Base-by-base conservation (phyloP, 1,284 basidiomycete species). In the Fereydounia khargensis region DNA sequence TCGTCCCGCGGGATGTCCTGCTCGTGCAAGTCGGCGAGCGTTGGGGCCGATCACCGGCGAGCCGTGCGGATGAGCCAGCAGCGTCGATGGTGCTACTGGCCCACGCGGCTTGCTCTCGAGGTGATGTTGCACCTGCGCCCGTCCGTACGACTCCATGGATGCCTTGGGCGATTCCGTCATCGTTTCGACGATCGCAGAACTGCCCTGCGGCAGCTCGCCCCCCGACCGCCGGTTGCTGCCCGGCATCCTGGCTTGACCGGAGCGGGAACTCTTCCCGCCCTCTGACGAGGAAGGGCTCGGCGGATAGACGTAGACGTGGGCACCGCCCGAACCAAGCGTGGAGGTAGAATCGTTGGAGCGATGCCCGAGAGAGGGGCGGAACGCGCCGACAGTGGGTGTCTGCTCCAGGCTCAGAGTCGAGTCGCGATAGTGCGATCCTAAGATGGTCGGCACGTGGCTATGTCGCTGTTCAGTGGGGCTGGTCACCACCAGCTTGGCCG, bases 301-400 rank as follows among this genome's bases (percentile, higher is more conserved):
- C 3, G 67, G 67, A 30, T 67, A 69, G 25, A 69, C 65, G 37
- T 65, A 67, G 43, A 69, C 65, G 28, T 58, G 63, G 10, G 62
- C 62, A 4, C 43, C 45, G 9, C 39, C 43, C n/a, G 51, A 49
- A 31, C 52, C 56, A 8, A 57, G 42, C 14, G 61, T 60, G 2
- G 53, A 52, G 7, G 47, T 45, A 8, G 61, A 60, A 1, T 58
- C 43, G 14, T 47, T 57, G 25, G 33, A 31, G 22, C 47, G 48
- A 19, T 54, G 57, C 17, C 57, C 57, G 4, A 55, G 52, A 13
- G 46, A 37, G 14, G 52, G 7, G 16, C 19, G 31, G 6, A 52
- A 34, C 42, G 28, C n/a, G 57, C 47, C 14, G 46, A 49, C 45
- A 36, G 48, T 17, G 1, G 58, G 58, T 18, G 58, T 61, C 27